Evolutionary conservation across 106 monocot genomes (phyloP).

Genomic region (Dendrobium officinale): DNA sequence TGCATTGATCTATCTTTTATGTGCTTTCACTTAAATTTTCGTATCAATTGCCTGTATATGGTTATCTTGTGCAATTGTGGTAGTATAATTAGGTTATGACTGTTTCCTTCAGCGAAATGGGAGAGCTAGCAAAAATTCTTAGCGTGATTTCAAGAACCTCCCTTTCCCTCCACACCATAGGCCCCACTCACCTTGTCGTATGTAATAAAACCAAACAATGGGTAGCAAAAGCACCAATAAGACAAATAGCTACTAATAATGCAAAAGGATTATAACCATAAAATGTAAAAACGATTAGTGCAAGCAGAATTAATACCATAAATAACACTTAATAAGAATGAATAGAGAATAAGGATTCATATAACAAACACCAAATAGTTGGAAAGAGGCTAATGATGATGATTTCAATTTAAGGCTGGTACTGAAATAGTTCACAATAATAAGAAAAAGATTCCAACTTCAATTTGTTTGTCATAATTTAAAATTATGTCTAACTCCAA

Average conservation of each 20-base stretch:
- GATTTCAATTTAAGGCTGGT: not conserved
- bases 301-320: no score
- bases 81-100: not conserved
- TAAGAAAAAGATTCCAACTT: not conserved
- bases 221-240: not conserved
- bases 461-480: not conserved
- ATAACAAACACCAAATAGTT: not conserved
- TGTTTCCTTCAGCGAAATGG: not conserved
- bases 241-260: not conserved
- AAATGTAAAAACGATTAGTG: no score
- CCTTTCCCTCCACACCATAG: no score
- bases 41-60: not conserved
- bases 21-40: not conserved
- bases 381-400: not conserved
- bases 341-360: no score
- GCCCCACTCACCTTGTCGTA: not conserved
- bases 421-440: not conserved
- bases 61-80: not conserved
- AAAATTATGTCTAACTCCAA: not conserved
- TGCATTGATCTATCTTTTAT: not conserved
- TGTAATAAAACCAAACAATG: not conserved
- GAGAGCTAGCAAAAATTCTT: not conserved
- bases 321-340: no score
- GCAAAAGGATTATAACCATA: not conserved
- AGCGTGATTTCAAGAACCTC: not conserved